These are phyloP conservation scores for Dendrothele bispora DNA, from an alignment of 768 basidiomycete genomes.

Conservation along the genomic window DNA sequence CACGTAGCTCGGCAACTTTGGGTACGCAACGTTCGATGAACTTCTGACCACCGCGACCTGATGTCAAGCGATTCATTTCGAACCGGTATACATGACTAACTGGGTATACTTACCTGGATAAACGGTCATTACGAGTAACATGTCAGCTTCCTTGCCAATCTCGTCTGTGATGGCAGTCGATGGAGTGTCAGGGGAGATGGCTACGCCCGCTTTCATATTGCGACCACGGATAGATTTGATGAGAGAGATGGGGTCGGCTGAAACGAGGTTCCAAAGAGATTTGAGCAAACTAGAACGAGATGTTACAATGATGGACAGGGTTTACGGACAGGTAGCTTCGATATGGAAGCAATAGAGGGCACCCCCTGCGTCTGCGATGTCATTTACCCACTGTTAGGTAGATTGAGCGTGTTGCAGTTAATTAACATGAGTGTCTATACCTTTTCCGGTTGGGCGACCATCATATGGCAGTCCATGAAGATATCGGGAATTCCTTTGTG, in stretches of 20 bases:
- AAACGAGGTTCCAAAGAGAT: not conserved
- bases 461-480: constrained; percentile 99
- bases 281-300: constrained; percentile 2
- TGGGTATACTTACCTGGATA: constrained; percentile 66
- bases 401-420: not conserved
- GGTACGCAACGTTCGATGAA: constrained; percentile 91
- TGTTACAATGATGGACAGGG: not conserved
- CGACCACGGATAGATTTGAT: constrained; percentile 80
- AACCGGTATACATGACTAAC: not conserved
- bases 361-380: constrained; percentile 94
- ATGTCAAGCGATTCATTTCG: not conserved
- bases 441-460: constrained; percentile 93
- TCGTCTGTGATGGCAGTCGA: constrained; percentile 85
- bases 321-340: constrained; percentile 81
- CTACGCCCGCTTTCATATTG: constrained; percentile 92
- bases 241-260: constrained; percentile 71
- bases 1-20: constrained; percentile 89
- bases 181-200: constrained; percentile 95
- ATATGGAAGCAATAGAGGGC: constrained; percentile 95
- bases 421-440: constrained; percentile 34
- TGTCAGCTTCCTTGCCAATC: constrained; percentile 81
- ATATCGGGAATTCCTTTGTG: constrained; percentile 87
- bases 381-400: constrained; percentile 82
- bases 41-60: constrained; percentile 93
- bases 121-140: constrained; percentile 99